phyloP scores from a whole-genome alignment of 2,329 filamentous ascomycete genomes.

The Aspergillus versicolor region DNA sequence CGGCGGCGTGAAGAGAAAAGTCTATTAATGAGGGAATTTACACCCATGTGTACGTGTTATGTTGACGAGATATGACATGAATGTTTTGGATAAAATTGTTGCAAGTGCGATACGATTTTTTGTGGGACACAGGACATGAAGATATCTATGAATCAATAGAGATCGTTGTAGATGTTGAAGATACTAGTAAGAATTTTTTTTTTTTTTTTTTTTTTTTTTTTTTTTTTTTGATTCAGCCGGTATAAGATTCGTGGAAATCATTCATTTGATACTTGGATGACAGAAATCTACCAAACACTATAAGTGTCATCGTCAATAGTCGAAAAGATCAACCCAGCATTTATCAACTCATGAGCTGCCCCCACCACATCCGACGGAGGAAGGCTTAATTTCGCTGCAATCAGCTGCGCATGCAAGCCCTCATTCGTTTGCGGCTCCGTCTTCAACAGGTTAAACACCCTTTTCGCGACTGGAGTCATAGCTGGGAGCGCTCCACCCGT shows the following conservation, averaged over 20 bases:
- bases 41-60: not conserved
- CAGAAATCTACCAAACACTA: slow-evolving; percentile 63
- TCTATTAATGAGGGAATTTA: not conserved
- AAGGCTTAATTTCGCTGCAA: slow-evolving; percentile 66
- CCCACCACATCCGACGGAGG: slow-evolving; percentile 68
- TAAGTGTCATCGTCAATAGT: slow-evolving; percentile 93
- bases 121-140: not conserved
- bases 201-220: too few species aligned
- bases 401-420: slow-evolving; percentile 76
- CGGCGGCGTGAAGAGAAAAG: slow-evolving; percentile 14
- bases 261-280: not conserved
- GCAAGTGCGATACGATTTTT: too few species aligned
- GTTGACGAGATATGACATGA: slow-evolving; percentile 1
- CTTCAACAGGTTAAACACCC: slow-evolving; percentile 70
- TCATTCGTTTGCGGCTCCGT: slow-evolving; percentile 71
- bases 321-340: slow-evolving; percentile 75
- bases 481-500: slow-evolving; percentile 25
- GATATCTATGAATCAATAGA: not conserved
- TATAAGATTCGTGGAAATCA: not conserved
- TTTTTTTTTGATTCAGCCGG: not conserved
- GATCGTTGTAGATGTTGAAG: not conserved
- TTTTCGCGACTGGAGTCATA: slow-evolving; percentile 61
- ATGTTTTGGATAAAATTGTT: too few species aligned
- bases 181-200: not conserved
- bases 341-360: slow-evolving; percentile 78